Conservation (phyloP, 192 early-diverging fungal species). For the Backusella sp. region DNA sequence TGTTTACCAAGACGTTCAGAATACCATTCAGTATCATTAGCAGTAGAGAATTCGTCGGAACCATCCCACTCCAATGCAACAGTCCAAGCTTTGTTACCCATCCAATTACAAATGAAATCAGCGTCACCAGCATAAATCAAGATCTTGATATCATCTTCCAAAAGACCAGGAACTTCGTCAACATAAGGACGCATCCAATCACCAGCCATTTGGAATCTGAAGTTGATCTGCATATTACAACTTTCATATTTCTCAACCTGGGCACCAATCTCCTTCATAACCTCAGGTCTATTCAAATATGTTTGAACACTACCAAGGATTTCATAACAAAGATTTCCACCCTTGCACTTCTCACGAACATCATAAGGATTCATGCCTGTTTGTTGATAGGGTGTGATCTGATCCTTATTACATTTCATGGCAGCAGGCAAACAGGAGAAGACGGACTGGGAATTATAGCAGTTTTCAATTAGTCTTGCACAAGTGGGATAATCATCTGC, state of each 20-base stretch:
- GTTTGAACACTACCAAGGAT: slow-evolving; percentile 82
- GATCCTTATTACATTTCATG: slow-evolving; percentile 85
- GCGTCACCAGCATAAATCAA: slow-evolving; percentile 81
- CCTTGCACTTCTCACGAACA: slow-evolving; percentile 49
- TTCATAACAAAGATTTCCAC: slow-evolving; percentile 85
- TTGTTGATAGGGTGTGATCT: slow-evolving; percentile 77
- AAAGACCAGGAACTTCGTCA: slow-evolving; percentile 62
- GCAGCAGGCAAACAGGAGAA: slow-evolving; percentile 85
- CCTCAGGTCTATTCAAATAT: slow-evolving; percentile 78
- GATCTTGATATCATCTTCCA: slow-evolving; percentile 84
- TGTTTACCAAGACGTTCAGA: slow-evolving; percentile 47
- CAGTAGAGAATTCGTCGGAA: slow-evolving; percentile 62
- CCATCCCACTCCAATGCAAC: slow-evolving; percentile 84
- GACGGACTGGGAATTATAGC: slow-evolving; percentile 83
- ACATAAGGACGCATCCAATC: slow-evolving; percentile 89
- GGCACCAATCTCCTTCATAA: slow-evolving; percentile 80
- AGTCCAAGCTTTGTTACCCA: slow-evolving; percentile 91
- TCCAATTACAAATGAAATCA: slow-evolving; percentile 43
- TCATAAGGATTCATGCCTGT: slow-evolving; percentile 94
- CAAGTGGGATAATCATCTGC: slow-evolving; percentile 74
- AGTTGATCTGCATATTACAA: slow-evolving; percentile 82
- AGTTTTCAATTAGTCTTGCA: slow-evolving; percentile 74
- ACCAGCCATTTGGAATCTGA: slow-evolving; percentile 75
- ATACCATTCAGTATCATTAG: slow-evolving; percentile 70
- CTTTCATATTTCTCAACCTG: slow-evolving; percentile 66